These are phyloP conservation scores for Rachicladosporium sp. DNA, from an alignment of 2,329 filamentous ascomycete species.

Conservation along the genomic window DNA sequence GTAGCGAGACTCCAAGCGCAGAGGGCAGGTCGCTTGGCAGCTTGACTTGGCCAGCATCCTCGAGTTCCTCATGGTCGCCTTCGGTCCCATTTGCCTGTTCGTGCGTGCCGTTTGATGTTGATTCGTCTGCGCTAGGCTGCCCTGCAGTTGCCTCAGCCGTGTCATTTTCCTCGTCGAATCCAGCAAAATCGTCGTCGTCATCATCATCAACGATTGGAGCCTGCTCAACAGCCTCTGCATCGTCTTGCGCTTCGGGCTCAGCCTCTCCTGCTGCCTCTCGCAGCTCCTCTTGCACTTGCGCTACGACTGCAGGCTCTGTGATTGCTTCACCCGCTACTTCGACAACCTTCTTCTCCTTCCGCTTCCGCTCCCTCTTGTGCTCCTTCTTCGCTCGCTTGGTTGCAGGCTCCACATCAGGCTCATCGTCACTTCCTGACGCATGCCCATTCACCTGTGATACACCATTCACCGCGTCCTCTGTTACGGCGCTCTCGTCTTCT, in stretches of 20 bases:
- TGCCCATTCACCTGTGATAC: no score
- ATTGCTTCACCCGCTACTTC: no score
- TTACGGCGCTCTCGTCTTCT: conserved; percentile 3
- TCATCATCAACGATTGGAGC: conserved; percentile 8
- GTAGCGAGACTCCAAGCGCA: conserved; percentile 43
- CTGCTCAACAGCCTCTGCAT: conserved; percentile 4
- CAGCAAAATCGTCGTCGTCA: conserved; percentile 24
- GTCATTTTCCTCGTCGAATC: conserved; percentile 25
- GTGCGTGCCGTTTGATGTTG: no score
- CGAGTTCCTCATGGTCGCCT: conserved; percentile 21
- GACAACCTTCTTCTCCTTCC: conserved; percentile 2
- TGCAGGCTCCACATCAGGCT: conserved; percentile 2
- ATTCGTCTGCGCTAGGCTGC: no score
- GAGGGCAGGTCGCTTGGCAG: conserved; percentile 40
- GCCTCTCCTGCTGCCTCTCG: conserved; percentile 5
- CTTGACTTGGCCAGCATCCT: conserved; percentile 10
- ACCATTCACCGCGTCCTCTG: no score
- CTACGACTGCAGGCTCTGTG: no score
- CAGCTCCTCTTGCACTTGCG: no score
- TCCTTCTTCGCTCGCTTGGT: conserved; percentile 17
- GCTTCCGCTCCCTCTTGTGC: conserved; percentile 20
- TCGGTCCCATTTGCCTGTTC: conserved; percentile 14
- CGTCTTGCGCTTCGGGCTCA: conserved; percentile 7
- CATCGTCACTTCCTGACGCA: not conserved
- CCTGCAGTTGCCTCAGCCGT: conserved; percentile 14